Percentiles rank a stretch among this genome's conserved stretches.
Evolutionary conservation across 2,329 filamentous ascomycete genomes (phyloP).

Genomic region (Penicillium glabrum): DNA sequence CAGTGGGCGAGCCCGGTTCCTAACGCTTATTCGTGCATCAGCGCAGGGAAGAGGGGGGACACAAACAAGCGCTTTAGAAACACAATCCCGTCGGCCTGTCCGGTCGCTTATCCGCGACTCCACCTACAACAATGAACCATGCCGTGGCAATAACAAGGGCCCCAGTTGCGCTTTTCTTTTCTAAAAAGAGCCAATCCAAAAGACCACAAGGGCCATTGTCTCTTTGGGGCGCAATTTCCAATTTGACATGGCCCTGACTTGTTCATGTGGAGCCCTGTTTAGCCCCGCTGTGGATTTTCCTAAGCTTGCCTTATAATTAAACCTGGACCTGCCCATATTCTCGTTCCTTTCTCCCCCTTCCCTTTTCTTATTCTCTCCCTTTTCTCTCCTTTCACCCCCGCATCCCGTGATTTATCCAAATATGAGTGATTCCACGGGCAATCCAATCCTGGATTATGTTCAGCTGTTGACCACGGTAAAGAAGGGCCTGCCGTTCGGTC

Average conservation of each 20-base stretch:
- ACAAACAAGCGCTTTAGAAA: not conserved
- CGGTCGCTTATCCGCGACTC: not conserved
- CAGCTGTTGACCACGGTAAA: constrained; percentile 34
- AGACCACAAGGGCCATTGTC: not conserved
- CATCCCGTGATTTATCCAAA: not conserved
- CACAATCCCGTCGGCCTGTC: not conserved
- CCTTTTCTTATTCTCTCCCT: not conserved
- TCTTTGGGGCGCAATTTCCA: not conserved
- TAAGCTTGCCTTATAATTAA: not conserved
- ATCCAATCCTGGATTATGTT: constrained; percentile 40
- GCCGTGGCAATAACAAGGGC: not conserved
- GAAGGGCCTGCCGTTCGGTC: constrained; percentile 37
- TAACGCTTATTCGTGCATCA: not conserved
- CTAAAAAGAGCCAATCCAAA: not conserved
- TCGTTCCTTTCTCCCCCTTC: not conserved
- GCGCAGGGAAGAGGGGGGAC: not conserved
- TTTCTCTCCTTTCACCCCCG: not conserved
- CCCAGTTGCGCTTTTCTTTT: no score
- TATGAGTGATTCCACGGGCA: constrained; percentile 23
- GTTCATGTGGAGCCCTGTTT: not conserved
- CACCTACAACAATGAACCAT: not conserved
- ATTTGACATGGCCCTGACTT: not conserved
- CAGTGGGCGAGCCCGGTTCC: not conserved
- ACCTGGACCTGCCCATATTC: not conserved
- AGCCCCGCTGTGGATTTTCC: not conserved